Conservation (phyloP, 305 asterid genomes). For the Fraxinus sp. region DNA sequence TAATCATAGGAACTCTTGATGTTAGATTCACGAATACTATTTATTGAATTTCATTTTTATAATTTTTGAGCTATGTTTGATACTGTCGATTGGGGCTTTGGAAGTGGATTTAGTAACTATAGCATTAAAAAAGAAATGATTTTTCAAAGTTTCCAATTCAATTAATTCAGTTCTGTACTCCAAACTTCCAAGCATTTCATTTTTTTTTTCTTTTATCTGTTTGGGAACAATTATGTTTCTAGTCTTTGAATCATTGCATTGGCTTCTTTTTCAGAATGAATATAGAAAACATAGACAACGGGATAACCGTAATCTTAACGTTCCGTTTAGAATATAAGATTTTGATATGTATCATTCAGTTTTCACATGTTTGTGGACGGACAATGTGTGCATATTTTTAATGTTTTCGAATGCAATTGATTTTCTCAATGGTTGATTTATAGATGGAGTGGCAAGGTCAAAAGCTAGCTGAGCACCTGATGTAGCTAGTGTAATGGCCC, state of each 20-base stretch:
- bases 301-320: too few species aligned
- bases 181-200: neutral
- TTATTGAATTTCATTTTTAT: neutral
- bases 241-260: neutral
- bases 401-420: neutral
- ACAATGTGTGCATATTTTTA: too few species aligned
- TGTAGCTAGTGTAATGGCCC: constrained; percentile 47
- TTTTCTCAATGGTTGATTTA: neutral
- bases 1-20: neutral
- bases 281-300: neutral
- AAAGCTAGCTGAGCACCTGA: constrained; percentile 76
- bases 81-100: neutral
- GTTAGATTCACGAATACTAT: neutral
- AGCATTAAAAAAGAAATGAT: neutral
- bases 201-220: neutral
- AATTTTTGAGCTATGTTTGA: neutral
- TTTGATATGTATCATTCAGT: neutral
- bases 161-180: neutral
- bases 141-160: neutral
- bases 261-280: neutral
- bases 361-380: neutral
- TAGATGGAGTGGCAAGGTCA: constrained; percentile 99
- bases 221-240: neutral
- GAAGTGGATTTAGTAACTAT: neutral
- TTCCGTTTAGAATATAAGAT: neutral